Base-by-base conservation (phyloP, 1,139 yeast species). In the Yamadazyma taylorii region DNA sequence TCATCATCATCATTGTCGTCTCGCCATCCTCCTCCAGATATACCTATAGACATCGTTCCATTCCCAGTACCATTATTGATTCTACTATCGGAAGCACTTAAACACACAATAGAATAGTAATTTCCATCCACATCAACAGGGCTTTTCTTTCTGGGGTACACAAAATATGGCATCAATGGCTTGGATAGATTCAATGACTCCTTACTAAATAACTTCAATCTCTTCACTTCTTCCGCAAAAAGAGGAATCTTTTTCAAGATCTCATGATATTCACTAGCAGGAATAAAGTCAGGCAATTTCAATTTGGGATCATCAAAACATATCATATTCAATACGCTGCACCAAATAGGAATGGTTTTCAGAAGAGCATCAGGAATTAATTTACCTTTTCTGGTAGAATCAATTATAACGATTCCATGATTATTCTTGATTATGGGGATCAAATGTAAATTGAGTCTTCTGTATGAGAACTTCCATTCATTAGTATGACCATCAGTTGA, bases 331-430 rank as follows among this genome's bases (percentile, higher is more conserved):
- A 88, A 43, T 5, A 87, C 92, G 0, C 92, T 85, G 60, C 95
- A 85, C 97, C 97, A 89, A 2, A 86, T 84, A 0, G 96, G 96
- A 1, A 88, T 69, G 0, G 96, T 88, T 50, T 88, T 89, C 51
- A 88, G 81, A 8, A 87, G 61, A 0, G 96, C 85, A 60, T 89
- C 97, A 0, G 97, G 96, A 59, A 88, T 79, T 24, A 76, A 61
- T 52, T 88, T 89, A 2, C 96, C 96, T 36, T 88, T 66, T 45
- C 96, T 63, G 0, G 96, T 88, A 8, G 95, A 85, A 58, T 89
- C 96, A 1, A 88, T 82, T n/a, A 87, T 64, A 2, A 81, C 62
- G 0, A 79, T 46, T 0, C 89, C 88, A 7, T 61, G 55, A 27
- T 61, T 30, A 3, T 57, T 40, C 0, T 51, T 52, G 0, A 86